A percentile compares a stretch with the other conserved stretches of the same genome.
Evolutionary conservation across 257 asterid species (phyloP).

Genomic region (Solanum paucissectum): DNA sequence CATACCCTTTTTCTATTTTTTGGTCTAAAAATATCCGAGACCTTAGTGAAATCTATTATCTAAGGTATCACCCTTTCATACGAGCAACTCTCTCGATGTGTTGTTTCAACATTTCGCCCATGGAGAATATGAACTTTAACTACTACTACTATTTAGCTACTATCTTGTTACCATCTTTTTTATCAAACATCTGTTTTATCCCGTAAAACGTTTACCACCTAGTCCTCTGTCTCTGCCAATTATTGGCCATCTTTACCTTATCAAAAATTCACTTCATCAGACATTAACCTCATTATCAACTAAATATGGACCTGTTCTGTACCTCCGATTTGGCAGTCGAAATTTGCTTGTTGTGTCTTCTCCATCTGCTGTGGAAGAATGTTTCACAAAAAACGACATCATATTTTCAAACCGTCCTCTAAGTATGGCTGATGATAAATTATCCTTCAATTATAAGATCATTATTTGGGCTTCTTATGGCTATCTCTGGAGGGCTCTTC

Average conservation of each 20-base stretch:
- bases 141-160: neutral
- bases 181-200: neutral
- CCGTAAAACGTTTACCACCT: constrained; percentile 22
- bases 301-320: constrained; percentile 30
- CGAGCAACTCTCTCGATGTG: neutral
- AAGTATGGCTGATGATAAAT: constrained; percentile 7
- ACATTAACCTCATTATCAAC: constrained; percentile 22
- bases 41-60: neutral
- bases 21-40: no score
- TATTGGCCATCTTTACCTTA: constrained; percentile 50
- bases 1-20: neutral
- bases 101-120: neutral
- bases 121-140: neutral
- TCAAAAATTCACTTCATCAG: constrained; percentile 23
- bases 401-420: constrained; percentile 38
- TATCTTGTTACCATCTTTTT: neutral
- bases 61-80: no score
- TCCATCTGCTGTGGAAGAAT: constrained; percentile 41
- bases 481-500: constrained; percentile 29
- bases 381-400: constrained; percentile 44
- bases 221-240: constrained; percentile 35
- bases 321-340: constrained; percentile 29
- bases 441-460: constrained; percentile 24
- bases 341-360: constrained; percentile 33
- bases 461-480: constrained; percentile 24